phyloP scores from a whole-genome alignment of 1,284 basidiomycete genomes.

The Lentinula novae-zelandiae region DNA sequence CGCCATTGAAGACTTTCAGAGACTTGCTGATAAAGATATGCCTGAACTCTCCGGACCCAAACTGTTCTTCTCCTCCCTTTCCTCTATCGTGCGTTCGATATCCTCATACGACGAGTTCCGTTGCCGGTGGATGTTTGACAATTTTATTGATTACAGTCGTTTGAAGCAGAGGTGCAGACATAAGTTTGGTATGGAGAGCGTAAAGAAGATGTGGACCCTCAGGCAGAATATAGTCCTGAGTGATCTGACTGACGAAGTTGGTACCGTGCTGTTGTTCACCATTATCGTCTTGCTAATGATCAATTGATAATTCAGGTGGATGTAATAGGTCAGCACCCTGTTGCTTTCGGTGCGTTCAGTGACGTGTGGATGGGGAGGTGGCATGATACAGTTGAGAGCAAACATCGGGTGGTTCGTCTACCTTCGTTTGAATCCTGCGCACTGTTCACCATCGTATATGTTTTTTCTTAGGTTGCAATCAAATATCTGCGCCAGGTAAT shows the following conservation, averaged over 20 bases:
- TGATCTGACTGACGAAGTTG: conserved; percentile 52
- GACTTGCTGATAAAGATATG: background rate
- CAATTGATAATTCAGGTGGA: conserved; percentile 12
- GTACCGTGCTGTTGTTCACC: conserved; percentile 24
- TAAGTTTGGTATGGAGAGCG: conserved; percentile 46
- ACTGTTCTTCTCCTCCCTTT: conserved; percentile 49
- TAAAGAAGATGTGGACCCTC: conserved; percentile 49
- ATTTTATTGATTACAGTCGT: conserved; percentile 46
- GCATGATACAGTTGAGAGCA: conserved; percentile 40
- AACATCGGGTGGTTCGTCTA: conserved; percentile 30
- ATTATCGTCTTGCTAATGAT: background rate
- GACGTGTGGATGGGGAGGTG: conserved; percentile 58
- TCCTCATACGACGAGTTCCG: conserved; percentile 50
- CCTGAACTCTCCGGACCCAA: conserved; percentile 9
- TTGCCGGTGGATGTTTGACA: conserved; percentile 43
- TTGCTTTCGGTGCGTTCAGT: conserved; percentile 50
- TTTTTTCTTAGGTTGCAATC: conserved; percentile 41
- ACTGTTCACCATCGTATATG: background rate
- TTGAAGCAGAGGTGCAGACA: conserved; percentile 52
- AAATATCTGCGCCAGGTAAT: conserved; percentile 55
- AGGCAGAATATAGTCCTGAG: conserved; percentile 43
- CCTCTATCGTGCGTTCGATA: conserved; percentile 45
- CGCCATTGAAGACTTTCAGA: background rate
- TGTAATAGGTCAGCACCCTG: conserved; percentile 31
- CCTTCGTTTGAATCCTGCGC: background rate